Base-by-base conservation (phyloP, 768 basidiomycete genomes). In the Lactarius indigo region DNA sequence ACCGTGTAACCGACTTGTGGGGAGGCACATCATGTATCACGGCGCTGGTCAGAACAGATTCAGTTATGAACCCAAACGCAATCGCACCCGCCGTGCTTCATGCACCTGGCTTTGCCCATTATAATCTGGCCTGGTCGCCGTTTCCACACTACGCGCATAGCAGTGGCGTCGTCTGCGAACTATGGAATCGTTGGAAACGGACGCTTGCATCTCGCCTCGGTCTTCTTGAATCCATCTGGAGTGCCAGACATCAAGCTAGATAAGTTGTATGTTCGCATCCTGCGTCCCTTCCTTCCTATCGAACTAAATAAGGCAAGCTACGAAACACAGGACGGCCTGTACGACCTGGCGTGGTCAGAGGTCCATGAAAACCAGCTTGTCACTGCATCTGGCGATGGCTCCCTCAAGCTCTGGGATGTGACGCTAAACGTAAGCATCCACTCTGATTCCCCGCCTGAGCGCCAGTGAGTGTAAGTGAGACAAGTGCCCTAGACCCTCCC, bases 181-280 rank as follows among this genome's bases (percentile, higher is more conserved):
- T 98, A 94, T 76, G 96, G 96, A 3, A 82, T 98, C 5, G 91
- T 98, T 37, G 96, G 96, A 30, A 98, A 97, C 77, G 96, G 96
- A 1, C 83, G 96, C n/a, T 74, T 98, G 52, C 90, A 89, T 74
- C 74, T 90, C 28, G 82, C 83, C 61, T 85, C 87, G 1, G 77
- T 87, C 26, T 77, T 75, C 30, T 79, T 82, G 31, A 82, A 79
- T 18, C 84, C 83, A 1, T 78, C 78, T 35, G 82, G 83, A 17
- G 60, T 76, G 28, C 78, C 81, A 30, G 74, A 69, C 30, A 64
- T 90, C 65, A 81, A 78, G 54, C 64, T 91, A 59, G 88, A 92
- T 72, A 89, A 89, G 79, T 79, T 84, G 90, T 90, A 77, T 78
- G 89, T 82, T 23, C 20, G 31, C 23, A 13, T 28, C 50, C 4